Percentiles rank a stretch among this genome's conserved stretches.
Evolutionary conservation across 73 alveolate genomes (phyloP).

Genomic region (Stentor roeselii): DNA sequence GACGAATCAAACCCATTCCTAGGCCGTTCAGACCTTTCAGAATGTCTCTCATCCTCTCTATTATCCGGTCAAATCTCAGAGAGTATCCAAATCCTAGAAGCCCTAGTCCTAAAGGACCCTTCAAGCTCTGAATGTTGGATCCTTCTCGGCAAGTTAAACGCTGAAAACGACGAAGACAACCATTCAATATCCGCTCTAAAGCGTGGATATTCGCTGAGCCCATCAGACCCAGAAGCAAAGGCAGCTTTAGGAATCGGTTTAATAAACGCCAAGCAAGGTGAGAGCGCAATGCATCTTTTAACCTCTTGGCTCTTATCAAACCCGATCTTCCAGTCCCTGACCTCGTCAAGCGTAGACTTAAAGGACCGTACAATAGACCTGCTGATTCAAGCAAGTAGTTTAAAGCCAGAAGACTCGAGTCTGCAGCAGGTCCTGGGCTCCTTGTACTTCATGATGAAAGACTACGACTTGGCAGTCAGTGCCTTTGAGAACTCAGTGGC

Average conservation of each 20-base stretch:
- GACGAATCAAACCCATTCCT: constrained; percentile 44
- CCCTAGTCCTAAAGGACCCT: constrained; percentile 53
- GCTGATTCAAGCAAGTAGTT: constrained; percentile 49
- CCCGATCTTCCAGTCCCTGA: constrained; percentile 51
- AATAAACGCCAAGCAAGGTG: constrained; percentile 72
- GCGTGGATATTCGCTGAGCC: constrained; percentile 52
- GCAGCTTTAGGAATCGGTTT: constrained; percentile 77
- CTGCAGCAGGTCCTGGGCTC: constrained; percentile 46
- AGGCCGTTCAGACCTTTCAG: constrained; percentile 34
- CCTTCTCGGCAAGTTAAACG: constrained; percentile 62
- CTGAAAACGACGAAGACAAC: constrained; percentile 71
- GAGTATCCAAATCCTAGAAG: constrained; percentile 59
- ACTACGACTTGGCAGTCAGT: constrained; percentile 53
- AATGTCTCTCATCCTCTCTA: constrained; percentile 40
- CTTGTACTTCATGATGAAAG: constrained; percentile 61
- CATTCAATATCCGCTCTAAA: constrained; percentile 47
- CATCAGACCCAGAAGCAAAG: constrained; percentile 73
- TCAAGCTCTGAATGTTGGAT: constrained; percentile 67
- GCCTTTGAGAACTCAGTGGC: constrained; percentile 61
- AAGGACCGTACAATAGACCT: constrained; percentile 39
- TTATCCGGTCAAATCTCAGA: constrained; percentile 45
- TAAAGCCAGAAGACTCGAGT: constrained; percentile 56
- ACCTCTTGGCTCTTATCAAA: constrained; percentile 49
- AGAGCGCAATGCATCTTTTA: constrained; percentile 59
- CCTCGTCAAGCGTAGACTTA: constrained; percentile 32